Evolutionary conservation across 305 asterid species (phyloP), one percentile per base, ranked within the genome.

Genomic region (Fraxinus xanthoxyloides): DNA sequence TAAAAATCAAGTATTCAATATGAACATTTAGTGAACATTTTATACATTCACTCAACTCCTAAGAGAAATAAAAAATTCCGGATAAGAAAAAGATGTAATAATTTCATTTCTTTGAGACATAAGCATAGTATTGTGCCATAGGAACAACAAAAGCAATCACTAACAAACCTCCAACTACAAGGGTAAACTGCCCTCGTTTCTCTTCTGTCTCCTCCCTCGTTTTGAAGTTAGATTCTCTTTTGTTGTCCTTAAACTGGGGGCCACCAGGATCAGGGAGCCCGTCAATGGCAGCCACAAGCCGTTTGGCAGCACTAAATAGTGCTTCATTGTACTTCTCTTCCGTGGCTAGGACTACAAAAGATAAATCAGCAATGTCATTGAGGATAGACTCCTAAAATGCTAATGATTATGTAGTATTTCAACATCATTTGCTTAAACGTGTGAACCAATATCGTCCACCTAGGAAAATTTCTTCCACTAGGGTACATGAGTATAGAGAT

Each of bases 241-340:
- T 96, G 89, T 79, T 85, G 34, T 96, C 99, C 79, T 91, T 85
- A 61, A 92, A 70, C 85, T 81, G 40, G 5, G 99, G 99, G 26
- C 98, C 99, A n/a, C 99, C 99, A 15, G 97, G 93, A 78, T 94
- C 99, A 7, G 99, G 98, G 78, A 94, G 98, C 5, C 98, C 99
- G 56, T 93, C 98, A 56, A 93, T 89, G 56, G 97, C 98, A 48
- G 98, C 92, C 82, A 87, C 98, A 6, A 96, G 86, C 67, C 98
- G 97, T 28, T 74, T 89, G 23, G 98, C 97, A 0, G 95, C 89
- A 76, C 89, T 88, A 81, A 46, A 90, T 28, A 94, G 76, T 36
- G 98, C 99, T 87, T 94, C 98, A 34, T 94, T 96, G 86, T 96
- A 96, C 90, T 93, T 96, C 80, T 96, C 99, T 46, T 96, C 99